Base-by-base conservation (phyloP, 805 yeast species). In the Pichia scutulata region DNA sequence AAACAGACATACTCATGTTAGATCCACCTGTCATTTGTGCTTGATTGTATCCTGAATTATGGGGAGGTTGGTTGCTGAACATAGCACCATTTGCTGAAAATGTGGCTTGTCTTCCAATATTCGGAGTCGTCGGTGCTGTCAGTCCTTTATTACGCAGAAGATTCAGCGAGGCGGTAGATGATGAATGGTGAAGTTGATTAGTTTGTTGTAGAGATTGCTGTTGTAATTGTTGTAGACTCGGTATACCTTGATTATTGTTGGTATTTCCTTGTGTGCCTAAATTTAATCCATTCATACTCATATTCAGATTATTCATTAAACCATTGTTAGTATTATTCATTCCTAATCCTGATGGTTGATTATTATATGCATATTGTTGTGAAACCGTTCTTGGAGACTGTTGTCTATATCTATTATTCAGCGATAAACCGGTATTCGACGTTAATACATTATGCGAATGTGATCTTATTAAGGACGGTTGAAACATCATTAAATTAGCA, bases 351-450 rank as follows among this genome's bases (percentile, higher is more conserved):
- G 57, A 46, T 14, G 57, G 36, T 26, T 47, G 46, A 13, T 41
- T 22, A 26, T 41, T 42, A 37, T 24, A 33, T 19, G 26, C 8
- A 16, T 49, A 44, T 33, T 52, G 57, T 47, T 50, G 56, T 1
- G 65, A 55, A 24, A 62, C 58, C 22, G 57, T 55, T 53, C 68
- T 57, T 24, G 70, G 67, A 8, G 70, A 63, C 52, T 67, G 70
- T 46, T 67, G 71, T 56, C 70, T 62, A 45, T 63, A 66, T 48
- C 70, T 57, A 19, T 64, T 64, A 3, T 57, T 59, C 51, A 63
- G 51, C 8, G 62, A 52, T 25, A 66, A 51, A 7, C 62, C 63
- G 13, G 62, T 54, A n/a, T 47, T 41, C 6, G 54, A 51, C 48
- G 55, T 60, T 23, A 61, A 45, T 10, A 66, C 45, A 30, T 50